A percentile compares a stretch with the other conserved stretches of the same genome.
These are phyloP conservation scores for Thalassiosira ordinaria DNA, from an alignment of 352 stramenopile genomes.

Conservation along the genomic window DNA sequence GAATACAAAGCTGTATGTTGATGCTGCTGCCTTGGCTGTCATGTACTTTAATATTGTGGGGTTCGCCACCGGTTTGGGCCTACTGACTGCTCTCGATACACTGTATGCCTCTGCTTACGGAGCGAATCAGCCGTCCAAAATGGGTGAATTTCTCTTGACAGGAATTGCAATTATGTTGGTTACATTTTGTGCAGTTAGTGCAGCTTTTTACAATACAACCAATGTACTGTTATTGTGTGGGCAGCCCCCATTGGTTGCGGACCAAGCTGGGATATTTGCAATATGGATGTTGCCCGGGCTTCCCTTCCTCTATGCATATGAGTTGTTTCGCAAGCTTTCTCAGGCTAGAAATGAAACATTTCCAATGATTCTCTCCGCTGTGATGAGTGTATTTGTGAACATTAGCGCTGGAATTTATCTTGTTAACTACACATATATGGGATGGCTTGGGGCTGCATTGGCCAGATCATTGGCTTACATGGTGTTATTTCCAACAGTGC, in stretches of 20 bases:
- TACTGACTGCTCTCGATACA: conserved; percentile 90
- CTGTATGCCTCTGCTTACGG: conserved; percentile 89
- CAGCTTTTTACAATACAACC: conserved; percentile 80
- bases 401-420: conserved; percentile 88
- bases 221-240: conserved; percentile 86
- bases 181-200: conserved; percentile 43
- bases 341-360: conserved; percentile 88
- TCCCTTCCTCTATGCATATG: conserved; percentile 88
- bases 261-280: conserved; percentile 83
- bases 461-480: conserved; percentile 85
- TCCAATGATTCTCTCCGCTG: conserved; percentile 87
- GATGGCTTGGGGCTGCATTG: conserved; percentile 87
- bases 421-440: conserved; percentile 86
- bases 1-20: conserved; percentile 56
- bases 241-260: conserved; percentile 83
- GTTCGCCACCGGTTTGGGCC: conserved; percentile 52
- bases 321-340: conserved; percentile 86
- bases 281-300: conserved; percentile 86
- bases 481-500: conserved; percentile 83
- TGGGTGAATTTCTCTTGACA: conserved; percentile 90
- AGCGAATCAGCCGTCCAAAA: conserved; percentile 87
- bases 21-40: conserved; percentile 82
- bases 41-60: conserved; percentile 87
- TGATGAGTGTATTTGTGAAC: conserved; percentile 88
- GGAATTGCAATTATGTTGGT: conserved; percentile 84